Evolutionary conservation across 495 filamentous ascomycete genomes (phyloP).

Genomic region (Neurospora sp.): DNA sequence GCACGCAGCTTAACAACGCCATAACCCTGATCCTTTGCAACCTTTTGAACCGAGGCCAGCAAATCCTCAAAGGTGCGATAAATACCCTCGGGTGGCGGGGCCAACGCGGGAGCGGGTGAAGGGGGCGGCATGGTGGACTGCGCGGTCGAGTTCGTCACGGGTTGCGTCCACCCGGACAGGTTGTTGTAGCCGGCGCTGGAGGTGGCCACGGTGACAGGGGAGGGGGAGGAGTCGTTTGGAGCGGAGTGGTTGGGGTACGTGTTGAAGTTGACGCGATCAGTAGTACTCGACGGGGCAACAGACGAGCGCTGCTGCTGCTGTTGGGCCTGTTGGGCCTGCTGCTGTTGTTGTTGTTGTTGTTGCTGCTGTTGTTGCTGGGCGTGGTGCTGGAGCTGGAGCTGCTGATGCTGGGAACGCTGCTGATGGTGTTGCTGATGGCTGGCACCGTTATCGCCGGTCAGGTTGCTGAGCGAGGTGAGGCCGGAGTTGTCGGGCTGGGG

Average conservation of each 20-base stretch:
- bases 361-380: constrained; percentile 9
- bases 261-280: constrained; percentile 20
- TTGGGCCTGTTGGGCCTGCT: constrained; percentile 11
- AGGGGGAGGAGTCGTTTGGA: constrained; percentile 22
- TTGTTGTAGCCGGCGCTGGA: constrained; percentile 20
- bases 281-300: constrained; percentile 11
- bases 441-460: constrained; percentile 12
- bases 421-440: constrained; percentile 9
- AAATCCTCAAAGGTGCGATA: constrained; percentile 37
- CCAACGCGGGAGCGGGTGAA: constrained; percentile 24
- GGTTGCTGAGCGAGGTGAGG: constrained; percentile 14
- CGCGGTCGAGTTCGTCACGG: constrained; percentile 15
- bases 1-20: constrained; percentile 41
- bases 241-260: constrained; percentile 24
- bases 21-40: constrained; percentile 41
- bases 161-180: constrained; percentile 12
- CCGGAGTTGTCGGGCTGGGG: constrained; percentile 16
- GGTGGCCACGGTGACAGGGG: constrained; percentile 28
- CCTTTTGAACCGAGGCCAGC: constrained; percentile 30
- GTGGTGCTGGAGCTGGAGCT: constrained; percentile 8
- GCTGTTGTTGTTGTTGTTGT: constrained; percentile 12
- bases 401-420: constrained; percentile 12
- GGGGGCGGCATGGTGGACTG: constrained; percentile 22
- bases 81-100: constrained; percentile 39
- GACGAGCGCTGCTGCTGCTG: constrained; percentile 18